Percentiles rank a stretch among this genome's conserved stretches.
phyloP scores from a whole-genome alignment of 176 grass and related monocot species.

The Carex myosuroides region DNA sequence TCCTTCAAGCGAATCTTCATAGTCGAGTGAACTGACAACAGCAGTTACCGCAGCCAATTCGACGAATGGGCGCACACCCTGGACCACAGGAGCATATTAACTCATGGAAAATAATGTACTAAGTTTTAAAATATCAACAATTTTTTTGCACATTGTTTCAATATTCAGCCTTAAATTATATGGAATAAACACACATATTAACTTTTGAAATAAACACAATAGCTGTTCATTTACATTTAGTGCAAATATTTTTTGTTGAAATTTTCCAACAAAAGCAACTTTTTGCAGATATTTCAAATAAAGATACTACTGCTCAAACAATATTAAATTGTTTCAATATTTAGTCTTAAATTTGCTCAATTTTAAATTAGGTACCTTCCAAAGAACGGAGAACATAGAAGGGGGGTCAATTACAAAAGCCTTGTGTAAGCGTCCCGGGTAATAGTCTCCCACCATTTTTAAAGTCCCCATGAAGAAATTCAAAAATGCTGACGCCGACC shows the following conservation, averaged over 20 bases:
- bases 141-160: background rate
- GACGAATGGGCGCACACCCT: slow-evolving; percentile 85
- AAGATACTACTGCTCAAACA: background rate
- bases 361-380: slow-evolving; percentile 55
- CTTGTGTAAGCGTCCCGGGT: slow-evolving; percentile 82
- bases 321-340: background rate
- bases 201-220: no score
- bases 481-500: slow-evolving; percentile 84
- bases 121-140: background rate
- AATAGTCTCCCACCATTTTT: slow-evolving; percentile 94
- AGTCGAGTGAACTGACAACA: slow-evolving; percentile 76
- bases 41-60: slow-evolving; percentile 58
- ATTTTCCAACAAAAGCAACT: background rate
- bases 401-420: slow-evolving; percentile 95
- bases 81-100: background rate
- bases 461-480: slow-evolving; percentile 86
- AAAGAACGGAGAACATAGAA: slow-evolving; percentile 86
- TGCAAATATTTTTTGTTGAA: background rate
- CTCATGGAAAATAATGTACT: background rate
- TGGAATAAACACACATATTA: no score
- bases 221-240: background rate
- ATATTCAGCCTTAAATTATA: no score
- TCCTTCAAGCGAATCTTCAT: slow-evolving; percentile 87
- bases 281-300: background rate
- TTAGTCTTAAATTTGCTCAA: background rate